phyloP scores from a whole-genome alignment of 2,329 filamentous ascomycete species.

The Paecilomyces sp. region DNA sequence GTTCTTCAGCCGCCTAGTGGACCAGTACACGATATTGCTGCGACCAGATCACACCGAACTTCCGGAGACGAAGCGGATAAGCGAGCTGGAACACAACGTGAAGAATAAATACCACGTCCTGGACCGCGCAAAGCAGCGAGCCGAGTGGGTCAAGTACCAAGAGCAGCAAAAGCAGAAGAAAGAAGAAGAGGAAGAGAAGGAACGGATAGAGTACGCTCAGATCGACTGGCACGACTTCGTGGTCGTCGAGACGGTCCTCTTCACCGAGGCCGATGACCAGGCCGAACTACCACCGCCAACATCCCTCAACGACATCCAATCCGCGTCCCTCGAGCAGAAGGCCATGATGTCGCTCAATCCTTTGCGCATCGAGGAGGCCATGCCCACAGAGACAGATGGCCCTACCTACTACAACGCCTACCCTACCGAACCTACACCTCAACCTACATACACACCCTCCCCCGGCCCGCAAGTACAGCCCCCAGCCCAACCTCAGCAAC shows the following conservation, averaged over 20 bases:
- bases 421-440: slow-evolving; percentile 31
- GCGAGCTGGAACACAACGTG: slow-evolving; percentile 66
- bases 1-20: slow-evolving; percentile 86
- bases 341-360: slow-evolving; percentile 80
- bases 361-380: slow-evolving; percentile 86
- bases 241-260: slow-evolving; percentile 89
- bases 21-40: slow-evolving; percentile 82
- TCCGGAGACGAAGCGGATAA: slow-evolving; percentile 64
- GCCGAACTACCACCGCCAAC: slow-evolving; percentile 82
- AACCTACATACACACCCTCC: slow-evolving; percentile 11
- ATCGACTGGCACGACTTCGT: slow-evolving; percentile 99
- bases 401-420: slow-evolving; percentile 48
- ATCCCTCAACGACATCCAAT: slow-evolving; percentile 83
- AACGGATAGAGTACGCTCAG: slow-evolving; percentile 68
- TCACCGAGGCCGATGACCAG: slow-evolving; percentile 81
- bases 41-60: slow-evolving; percentile 62
- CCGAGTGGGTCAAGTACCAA: slow-evolving; percentile 79
- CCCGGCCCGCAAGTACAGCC: slow-evolving; percentile 15
- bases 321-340: slow-evolving; percentile 89
- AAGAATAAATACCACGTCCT: slow-evolving; percentile 75
- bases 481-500: slow-evolving; percentile 16
- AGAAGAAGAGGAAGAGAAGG: slow-evolving; percentile 78
- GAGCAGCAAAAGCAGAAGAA: slow-evolving; percentile 81
- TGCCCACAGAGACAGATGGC: slow-evolving; percentile 66
- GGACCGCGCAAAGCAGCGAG: slow-evolving; percentile 72